These are phyloP conservation scores for Lactuca sativa DNA, from an alignment of 129 eudicot genomes.

Conservation along the genomic window DNA sequence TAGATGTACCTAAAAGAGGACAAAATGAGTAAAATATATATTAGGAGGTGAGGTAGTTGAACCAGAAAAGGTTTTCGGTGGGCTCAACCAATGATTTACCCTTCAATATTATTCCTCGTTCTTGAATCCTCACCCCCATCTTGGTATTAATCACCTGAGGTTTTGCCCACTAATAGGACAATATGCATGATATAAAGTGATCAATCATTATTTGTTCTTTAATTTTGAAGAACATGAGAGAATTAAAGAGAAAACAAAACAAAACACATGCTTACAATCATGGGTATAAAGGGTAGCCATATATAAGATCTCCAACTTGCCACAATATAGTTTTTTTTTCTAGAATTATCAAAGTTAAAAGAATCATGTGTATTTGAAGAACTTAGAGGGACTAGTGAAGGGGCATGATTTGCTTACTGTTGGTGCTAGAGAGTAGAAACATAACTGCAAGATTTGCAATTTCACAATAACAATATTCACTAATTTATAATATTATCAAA, in stretches of 20 bases:
- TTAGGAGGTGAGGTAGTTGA: too few species aligned
- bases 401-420: constrained; percentile 40
- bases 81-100: too few species aligned
- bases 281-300: constrained; percentile 63
- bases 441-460: constrained; percentile 38
- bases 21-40: too few species aligned
- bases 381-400: constrained; percentile 5
- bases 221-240: neutral
- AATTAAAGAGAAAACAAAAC: neutral
- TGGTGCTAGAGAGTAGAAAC: constrained; percentile 62
- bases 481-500: too few species aligned
- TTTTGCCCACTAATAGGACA: constrained; percentile 53
- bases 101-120: too few species aligned
- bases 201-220: neutral
- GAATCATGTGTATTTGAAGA: neutral
- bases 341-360: neutral
- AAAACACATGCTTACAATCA: constrained; percentile 47
- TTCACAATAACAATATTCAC: too few species aligned
- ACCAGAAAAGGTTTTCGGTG: too few species aligned
- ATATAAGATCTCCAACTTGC: constrained; percentile 56
- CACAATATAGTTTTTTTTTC: neutral
- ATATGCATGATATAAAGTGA: constrained; percentile 32
- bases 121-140: too few species aligned
- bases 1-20: constrained; percentile 19
- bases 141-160: too few species aligned